Percentiles rank a stretch among this genome's conserved stretches.
Evolutionary conservation across 2,329 filamentous ascomycete species (phyloP).

Genomic region (Oidium heveae): DNA sequence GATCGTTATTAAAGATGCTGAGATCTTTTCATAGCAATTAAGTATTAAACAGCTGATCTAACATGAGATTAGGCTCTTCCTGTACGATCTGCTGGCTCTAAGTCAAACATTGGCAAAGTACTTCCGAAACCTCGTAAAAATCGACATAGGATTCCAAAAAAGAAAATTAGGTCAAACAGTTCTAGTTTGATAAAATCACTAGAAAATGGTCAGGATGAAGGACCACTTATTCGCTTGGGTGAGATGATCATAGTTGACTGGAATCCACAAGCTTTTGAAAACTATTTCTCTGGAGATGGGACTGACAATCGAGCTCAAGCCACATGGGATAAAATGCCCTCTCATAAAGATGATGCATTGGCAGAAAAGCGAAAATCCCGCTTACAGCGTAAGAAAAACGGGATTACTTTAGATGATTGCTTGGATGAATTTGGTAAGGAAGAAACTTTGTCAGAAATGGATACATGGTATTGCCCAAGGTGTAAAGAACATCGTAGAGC

Average conservation of each 20-base stretch:
- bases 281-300: slow-evolving; percentile 31
- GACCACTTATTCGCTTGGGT: slow-evolving; percentile 48
- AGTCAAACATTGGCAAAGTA: neutral
- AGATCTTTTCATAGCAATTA: neutral
- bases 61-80: slow-evolving; percentile 13
- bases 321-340: slow-evolving; percentile 24
- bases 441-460: slow-evolving; percentile 79
- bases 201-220: slow-evolving; percentile 17
- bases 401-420: slow-evolving; percentile 71
- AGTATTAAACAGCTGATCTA: slow-evolving; percentile 3
- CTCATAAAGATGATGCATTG: slow-evolving; percentile 37
- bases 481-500: slow-evolving; percentile 87
- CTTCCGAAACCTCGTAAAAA: slow-evolving; percentile 1
- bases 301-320: slow-evolving; percentile 27
- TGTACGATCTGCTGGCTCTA: slow-evolving; percentile 10
- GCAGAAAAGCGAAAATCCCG: slow-evolving; percentile 36
- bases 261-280: slow-evolving; percentile 42
- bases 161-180: slow-evolving; percentile 11
- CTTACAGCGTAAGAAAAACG: slow-evolving; percentile 39
- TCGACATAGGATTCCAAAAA: neutral
- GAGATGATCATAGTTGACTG: slow-evolving; percentile 81
- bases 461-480: slow-evolving; percentile 90
- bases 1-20: neutral
- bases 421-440: slow-evolving; percentile 85
- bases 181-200: neutral